Evolutionary conservation across 495 filamentous ascomycete genomes (phyloP), one percentile per base, ranked within the genome.

Genomic region (Lophium mytilinum): DNA sequence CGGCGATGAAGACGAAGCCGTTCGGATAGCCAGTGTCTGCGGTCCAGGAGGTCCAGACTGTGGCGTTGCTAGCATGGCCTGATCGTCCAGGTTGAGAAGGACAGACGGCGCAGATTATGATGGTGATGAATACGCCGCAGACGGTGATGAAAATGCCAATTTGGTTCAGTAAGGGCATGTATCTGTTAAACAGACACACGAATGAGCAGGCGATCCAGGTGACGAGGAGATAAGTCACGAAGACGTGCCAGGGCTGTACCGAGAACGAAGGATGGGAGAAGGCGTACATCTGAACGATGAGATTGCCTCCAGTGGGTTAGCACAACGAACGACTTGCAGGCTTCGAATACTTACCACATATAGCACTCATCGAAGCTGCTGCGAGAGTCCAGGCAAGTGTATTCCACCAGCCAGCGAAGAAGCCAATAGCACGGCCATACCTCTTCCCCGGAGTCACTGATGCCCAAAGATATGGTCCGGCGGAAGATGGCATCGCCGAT

Each of bases 401-500:
- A 65, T 93, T 93, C 73, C 55, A 57, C 46, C 47, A 63, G 35
- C 89, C 89, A 0, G 87, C 82, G 60, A 89, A 91, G 71, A 83
- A 93, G 33, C 89, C 89, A 41, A 81, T 73, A 0, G 80, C 67
- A 18, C 86, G 81, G 33, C 88, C 89, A 65, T 82, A 85, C 47
- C 73, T 79, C 0, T 75, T 76, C 1, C 87, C 87, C 5, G 82
- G 80, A 0, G 88, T 88, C 12, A 90, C 77, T 0, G 85, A 83
- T 3, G 88, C 87, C 86, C 87, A 92, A 68, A 92, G 88, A 60
- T 92, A 92, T 4, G 93, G 87, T 41, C 88, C 86, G 17, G 83
- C 86, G 4, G 84, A 79, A 0, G 86, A 88, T 1, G 88, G 88
- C 57, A 93, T 86, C 1, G 85, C 79, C 0, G 87, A 90, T n/a